Base-by-base conservation (phyloP, 768 basidiomycete genomes). In the Lanmaoa pseudosensibilis region DNA sequence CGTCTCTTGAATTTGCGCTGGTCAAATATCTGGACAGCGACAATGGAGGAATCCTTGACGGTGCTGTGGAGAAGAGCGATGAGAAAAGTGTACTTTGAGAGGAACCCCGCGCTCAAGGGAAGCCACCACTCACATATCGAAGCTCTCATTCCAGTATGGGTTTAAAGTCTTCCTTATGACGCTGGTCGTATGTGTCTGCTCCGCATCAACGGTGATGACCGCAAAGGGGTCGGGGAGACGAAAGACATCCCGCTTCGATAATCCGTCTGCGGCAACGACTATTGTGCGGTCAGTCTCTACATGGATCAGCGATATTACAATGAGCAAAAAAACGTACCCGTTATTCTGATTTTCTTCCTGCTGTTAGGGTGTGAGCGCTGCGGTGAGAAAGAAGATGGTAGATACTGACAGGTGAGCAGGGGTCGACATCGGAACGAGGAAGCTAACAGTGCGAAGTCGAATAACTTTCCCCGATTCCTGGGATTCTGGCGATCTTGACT, bases 1-100 rank as follows among this genome's bases (percentile, higher is more conserved):
- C 89, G 87, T 74, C 91, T 83, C 81, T 99, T 99, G 79, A 98
- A 98, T 76, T 99, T 99, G 73, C 94, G 87, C 74, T 98, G 96
- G 75, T 99, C 97, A 64, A 98, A 98, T 65, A 98, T 97, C 75
- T 99, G 97, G 1, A 98, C 95, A 5, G 94, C 93, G 56, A 99
- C 84, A 46, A 98, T 92, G 18, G 95, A 98, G n/a, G 92, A 93
- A 64, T 99, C 97, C 73, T 94, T 96, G 69, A 97, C 96, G 50
- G 84, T 91, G 63, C 95, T 98, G 64, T 25, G 40, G 52, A 53
- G 30, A 54, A 18, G 33, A 49, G 55, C 44, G 56, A 34, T 61
- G 30, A 56, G 53, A 58, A 56, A 48, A 15, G 47, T 9, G 25
- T 36, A 38, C 5, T 18, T 21, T 56, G 32, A 43, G 25, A 47